These are phyloP conservation scores for Phyllosticta citribraziliensis DNA, from an alignment of 2,329 filamentous ascomycete genomes.

Conservation along the genomic window DNA sequence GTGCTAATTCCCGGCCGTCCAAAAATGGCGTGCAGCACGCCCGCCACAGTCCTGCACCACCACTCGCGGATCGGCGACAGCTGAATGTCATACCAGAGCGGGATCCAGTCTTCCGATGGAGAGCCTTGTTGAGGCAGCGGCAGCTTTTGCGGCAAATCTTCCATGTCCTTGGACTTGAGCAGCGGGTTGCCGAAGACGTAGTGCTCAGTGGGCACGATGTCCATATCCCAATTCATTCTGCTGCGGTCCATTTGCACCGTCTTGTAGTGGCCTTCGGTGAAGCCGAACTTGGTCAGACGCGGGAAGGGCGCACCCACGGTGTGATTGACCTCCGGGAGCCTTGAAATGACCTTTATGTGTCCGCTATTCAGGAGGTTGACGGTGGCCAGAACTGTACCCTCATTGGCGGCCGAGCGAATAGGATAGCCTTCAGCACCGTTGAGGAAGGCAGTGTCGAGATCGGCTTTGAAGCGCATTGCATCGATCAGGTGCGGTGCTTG, in stretches of 20 bases:
- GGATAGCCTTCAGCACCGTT: conserved; percentile 13
- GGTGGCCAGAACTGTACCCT: conserved; percentile 58
- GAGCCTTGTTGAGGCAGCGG: conserved; percentile 19
- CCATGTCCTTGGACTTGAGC: conserved; percentile 20
- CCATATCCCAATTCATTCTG: conserved; percentile 55
- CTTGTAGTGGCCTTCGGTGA: conserved; percentile 62
- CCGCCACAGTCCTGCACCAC: conserved; percentile 56
- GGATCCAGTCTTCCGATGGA: conserved; percentile 41
- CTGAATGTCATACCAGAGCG: conserved; percentile 65
- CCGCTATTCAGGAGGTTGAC: conserved; percentile 54
- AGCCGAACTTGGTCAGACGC: conserved; percentile 51
- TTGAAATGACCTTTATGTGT: conserved; percentile 44
- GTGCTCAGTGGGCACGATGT: conserved; percentile 45
- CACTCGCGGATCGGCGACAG: conserved; percentile 46
- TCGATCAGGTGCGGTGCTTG: conserved; percentile 28
- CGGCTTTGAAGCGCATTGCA: conserved; percentile 50
- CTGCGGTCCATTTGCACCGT: conserved; percentile 57
- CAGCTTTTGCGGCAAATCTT: conserved; percentile 16
- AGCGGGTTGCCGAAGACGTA: conserved; percentile 50
- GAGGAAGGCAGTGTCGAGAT: conserved; percentile 47
- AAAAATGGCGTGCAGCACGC: conserved; percentile 53
- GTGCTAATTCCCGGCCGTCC: conserved; percentile 44
- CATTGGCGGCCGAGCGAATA: conserved; percentile 48
- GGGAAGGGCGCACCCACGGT: conserved; percentile 31
- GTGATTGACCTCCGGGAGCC: conserved; percentile 47